Conservation (phyloP, 208 protist genomes). For the Trichomonas vaginalis region DNA sequence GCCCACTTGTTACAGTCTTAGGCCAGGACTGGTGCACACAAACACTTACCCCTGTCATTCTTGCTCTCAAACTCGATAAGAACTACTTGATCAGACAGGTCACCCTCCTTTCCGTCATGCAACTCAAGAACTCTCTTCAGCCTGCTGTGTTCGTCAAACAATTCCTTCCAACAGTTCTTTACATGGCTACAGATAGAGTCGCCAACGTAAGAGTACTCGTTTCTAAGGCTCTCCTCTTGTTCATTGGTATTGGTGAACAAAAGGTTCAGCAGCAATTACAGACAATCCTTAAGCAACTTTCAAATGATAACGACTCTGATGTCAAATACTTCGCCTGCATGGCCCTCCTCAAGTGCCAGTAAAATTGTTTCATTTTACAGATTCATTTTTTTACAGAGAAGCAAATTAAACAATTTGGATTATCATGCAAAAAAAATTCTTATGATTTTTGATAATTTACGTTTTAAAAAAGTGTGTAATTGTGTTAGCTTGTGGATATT, state of each 20-base stretch:
- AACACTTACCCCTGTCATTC: neutral
- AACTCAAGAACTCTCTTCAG: neutral
- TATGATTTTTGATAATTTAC: no score
- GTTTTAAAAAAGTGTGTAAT: no score
- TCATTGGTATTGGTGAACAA: neutral
- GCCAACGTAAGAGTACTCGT: neutral
- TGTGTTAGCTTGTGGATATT: no score
- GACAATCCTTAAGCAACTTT: neutral
- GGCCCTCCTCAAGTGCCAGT: conserved; percentile 10
- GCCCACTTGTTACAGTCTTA: neutral
- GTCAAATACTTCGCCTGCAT: conserved; percentile 15
- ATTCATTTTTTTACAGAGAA: neutral
- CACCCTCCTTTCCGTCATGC: neutral
- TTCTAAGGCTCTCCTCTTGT: neutral
- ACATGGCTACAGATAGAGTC: neutral
- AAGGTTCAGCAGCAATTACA: neutral
- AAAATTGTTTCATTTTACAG: neutral
- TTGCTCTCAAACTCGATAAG: neutral
- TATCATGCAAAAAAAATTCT: no score
- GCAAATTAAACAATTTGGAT: no score
- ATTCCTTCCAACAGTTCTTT: neutral
- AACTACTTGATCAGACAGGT: conserved; percentile 7
- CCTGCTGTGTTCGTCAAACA: neutral
- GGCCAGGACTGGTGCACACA: neutral
- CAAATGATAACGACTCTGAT: neutral